Percentiles rank a stretch among this genome's conserved stretches.
Evolutionary conservation across 2,329 filamentous ascomycete genomes (phyloP).

Genomic region (Allantophomopsis cytisporea): DNA sequence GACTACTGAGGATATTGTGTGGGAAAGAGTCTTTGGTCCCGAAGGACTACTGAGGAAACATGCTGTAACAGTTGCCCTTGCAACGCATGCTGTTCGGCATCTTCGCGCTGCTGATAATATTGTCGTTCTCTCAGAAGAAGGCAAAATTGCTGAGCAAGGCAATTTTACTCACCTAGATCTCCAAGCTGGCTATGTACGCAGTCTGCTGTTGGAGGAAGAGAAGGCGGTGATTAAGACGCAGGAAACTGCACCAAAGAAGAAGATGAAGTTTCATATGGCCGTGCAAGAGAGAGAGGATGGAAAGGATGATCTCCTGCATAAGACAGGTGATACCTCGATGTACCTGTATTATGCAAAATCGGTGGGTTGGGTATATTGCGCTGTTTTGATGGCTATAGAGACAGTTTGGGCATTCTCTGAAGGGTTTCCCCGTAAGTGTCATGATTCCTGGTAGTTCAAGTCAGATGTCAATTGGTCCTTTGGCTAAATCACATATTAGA

Average conservation of each 20-base stretch:
- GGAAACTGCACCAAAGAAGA: too few relatives aligned
- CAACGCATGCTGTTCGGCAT: constrained; percentile 11
- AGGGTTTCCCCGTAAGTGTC: constrained; percentile 9
- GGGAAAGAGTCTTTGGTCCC: constrained; percentile 48
- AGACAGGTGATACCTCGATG: constrained; percentile 3
- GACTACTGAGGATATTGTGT: constrained; percentile 28
- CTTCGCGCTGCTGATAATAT: constrained; percentile 19
- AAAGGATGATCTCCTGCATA: too few relatives aligned
- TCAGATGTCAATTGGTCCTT: too few relatives aligned
- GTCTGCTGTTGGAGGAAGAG: constrained; percentile 1
- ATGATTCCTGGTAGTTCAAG: too few relatives aligned
- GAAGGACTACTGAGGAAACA: constrained; percentile 4
- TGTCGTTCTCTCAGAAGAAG: constrained; percentile 18
- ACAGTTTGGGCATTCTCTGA: constrained; percentile 9
- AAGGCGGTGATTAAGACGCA: too few relatives aligned
- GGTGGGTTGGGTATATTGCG: constrained; percentile 6
- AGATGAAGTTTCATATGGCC: too few relatives aligned
- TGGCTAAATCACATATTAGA: too few relatives aligned
- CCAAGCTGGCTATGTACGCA: constrained; percentile 19
- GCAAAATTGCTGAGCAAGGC: constrained; percentile 21
- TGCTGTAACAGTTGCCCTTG: constrained; percentile 19
- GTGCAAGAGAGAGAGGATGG: too few relatives aligned
- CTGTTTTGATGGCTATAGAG: constrained; percentile 8
- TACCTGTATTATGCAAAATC: constrained; percentile 7
- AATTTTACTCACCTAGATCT: constrained; percentile 18